Base-by-base conservation (phyloP, 2,329 filamentous ascomycete species). In the Trichoderma endophyticum region DNA sequence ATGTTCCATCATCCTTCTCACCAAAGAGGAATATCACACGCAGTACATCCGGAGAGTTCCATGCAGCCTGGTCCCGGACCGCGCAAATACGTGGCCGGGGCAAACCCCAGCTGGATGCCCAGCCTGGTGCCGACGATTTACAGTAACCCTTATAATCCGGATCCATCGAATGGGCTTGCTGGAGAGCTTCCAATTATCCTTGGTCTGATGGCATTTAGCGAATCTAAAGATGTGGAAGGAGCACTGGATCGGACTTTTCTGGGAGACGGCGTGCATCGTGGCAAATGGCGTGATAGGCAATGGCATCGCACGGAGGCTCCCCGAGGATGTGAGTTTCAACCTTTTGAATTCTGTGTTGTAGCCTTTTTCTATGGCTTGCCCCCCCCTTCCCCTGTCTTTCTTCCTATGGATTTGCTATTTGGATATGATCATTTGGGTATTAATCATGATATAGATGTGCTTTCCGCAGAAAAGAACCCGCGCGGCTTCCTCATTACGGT, bases 171-270 rank as follows among this genome's bases (percentile, higher is more conserved):
- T 0, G 82, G 83, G 0, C 78, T 84, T 1, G 77, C 79, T 1
- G 83, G 83, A 18, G 78, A 82, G n/a, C 67, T 84, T 14, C 75
- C 78, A 4, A 79, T 83, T 7, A 74, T 84, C 12, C 74, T 84
- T 4, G 83, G 79, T 1, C 73, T 84, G n/a, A 83, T 84, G 80
- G 82, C 81, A 1, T 79, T 84, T 51, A 73, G 71, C 72, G 70
- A 76, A 6, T 5, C 74, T 2, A 21, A 0, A n/a, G n/a, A 7
- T 3, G 1, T 6, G 32, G 18, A 43, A 24, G 26, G 1, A 1
- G 32, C 6, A 5, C 15, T 70, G 14, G 61, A 76, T 7, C 61
- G 39, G 1, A 74, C 78, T 6, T 83, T 82, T 65, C 68, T 75
- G 0, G 73, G 72, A 4, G 63, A 54, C 3, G 54, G 30, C 5